These are phyloP conservation scores for Hypoxylon perforatum DNA, from an alignment of 495 filamentous ascomycete species.

Conservation along the genomic window DNA sequence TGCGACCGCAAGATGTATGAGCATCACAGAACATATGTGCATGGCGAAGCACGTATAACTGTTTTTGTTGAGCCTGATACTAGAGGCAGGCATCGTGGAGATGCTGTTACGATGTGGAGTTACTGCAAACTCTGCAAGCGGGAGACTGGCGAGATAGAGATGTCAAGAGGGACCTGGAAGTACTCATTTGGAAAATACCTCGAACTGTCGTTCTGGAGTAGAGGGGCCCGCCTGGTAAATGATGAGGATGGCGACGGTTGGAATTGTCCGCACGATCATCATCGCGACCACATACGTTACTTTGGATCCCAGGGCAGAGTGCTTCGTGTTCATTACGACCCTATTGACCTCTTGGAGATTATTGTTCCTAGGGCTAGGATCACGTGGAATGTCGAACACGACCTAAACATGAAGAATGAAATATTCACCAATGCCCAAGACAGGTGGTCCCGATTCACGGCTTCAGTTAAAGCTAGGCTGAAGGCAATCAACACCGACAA, in stretches of 20 bases:
- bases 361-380: slow-evolving; percentile 88
- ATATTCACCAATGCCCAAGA: slow-evolving; percentile 81
- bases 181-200: slow-evolving; percentile 99
- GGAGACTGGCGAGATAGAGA: slow-evolving; percentile 88
- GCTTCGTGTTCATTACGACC: slow-evolving; percentile 89
- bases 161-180: slow-evolving; percentile 97
- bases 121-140: slow-evolving; percentile 90
- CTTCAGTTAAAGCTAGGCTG: slow-evolving; percentile 82
- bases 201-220: slow-evolving; percentile 96
- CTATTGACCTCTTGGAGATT: slow-evolving; percentile 93
- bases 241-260: slow-evolving; percentile 61
- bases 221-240: slow-evolving; percentile 78
- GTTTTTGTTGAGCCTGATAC: slow-evolving; percentile 81
- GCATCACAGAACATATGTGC: slow-evolving; percentile 96
- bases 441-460: slow-evolving; percentile 84
- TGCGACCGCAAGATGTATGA: slow-evolving; percentile 92
- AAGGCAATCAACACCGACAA: slow-evolving; percentile 90
- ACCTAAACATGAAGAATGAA: slow-evolving; percentile 92
- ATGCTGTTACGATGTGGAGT: slow-evolving; percentile 97
- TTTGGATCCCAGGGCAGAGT: slow-evolving; percentile 90
- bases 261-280: slow-evolving; percentile 87
- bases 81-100: slow-evolving; percentile 58
- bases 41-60: slow-evolving; percentile 93
- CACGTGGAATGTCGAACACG: slow-evolving; percentile 97
- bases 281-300: slow-evolving; percentile 89